phyloP scores from a whole-genome alignment of 2,329 filamentous ascomycete species.

The Trichoderma simmonsii region DNA sequence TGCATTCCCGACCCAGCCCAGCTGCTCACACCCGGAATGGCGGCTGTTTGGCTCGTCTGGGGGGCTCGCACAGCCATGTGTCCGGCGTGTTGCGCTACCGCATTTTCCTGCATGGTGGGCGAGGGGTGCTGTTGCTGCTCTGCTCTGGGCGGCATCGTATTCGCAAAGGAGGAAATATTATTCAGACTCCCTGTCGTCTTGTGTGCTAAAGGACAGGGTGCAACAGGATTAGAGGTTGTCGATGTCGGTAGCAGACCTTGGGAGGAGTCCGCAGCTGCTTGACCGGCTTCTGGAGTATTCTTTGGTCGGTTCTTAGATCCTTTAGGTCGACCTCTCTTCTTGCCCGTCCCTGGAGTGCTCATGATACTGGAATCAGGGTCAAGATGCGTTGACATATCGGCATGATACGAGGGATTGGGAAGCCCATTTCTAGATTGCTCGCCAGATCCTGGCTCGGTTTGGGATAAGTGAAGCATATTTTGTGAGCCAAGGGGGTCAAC shows the following conservation, averaged over 20 bases:
- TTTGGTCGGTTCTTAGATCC: constrained; percentile 45
- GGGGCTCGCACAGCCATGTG: not conserved
- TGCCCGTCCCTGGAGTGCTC: constrained; percentile 25
- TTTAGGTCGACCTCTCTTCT: constrained; percentile 42
- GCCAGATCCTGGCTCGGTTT: not conserved
- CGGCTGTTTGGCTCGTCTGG: not conserved
- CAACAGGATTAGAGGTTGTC: not conserved
- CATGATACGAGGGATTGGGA: not conserved
- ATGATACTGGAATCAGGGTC: constrained; percentile 21
- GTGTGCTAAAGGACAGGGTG: constrained; percentile 21
- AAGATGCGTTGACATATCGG: not conserved
- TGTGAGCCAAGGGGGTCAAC: constrained; percentile 1
- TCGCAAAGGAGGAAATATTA: constrained; percentile 3
- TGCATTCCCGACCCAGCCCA: constrained; percentile 14
- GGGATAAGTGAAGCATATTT: not conserved
- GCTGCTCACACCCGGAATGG: not conserved
- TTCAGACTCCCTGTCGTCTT: constrained; percentile 16
- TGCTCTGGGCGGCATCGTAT: not conserved
- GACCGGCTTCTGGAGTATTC: constrained; percentile 20
- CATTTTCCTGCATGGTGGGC: not conserved
- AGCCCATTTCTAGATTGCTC: not conserved
- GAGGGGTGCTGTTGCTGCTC: constrained; percentile 11
- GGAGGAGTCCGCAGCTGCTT: not conserved
- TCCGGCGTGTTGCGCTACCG: not conserved
- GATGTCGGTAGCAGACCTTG: not conserved